A percentile compares a stretch with the other conserved stretches of the same genome.
Evolutionary conservation across 176 grass and related monocot genomes (phyloP).

Genomic region (Lolium rigidum): DNA sequence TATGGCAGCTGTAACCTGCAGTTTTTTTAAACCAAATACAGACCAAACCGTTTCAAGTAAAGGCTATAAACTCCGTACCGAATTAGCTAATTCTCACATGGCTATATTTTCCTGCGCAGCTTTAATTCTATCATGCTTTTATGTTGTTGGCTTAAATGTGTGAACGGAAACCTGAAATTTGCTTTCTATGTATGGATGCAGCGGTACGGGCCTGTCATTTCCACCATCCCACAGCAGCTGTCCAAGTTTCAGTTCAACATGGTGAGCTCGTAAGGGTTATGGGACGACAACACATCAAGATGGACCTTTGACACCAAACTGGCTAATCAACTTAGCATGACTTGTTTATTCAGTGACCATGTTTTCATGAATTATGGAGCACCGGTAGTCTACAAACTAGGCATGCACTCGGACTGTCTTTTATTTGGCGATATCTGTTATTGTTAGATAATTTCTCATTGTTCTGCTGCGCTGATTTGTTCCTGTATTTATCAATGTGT

Average conservation of each 20-base stretch:
- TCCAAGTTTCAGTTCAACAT: conserved; percentile 99
- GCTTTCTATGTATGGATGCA: conserved; percentile 47
- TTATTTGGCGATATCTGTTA: conserved; percentile 25
- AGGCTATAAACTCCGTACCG: too few relatives aligned
- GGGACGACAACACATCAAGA: not conserved
- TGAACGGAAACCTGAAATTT: not conserved
- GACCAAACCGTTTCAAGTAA: too few relatives aligned
- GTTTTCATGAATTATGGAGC: conserved; percentile 28
- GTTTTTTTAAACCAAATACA: not conserved
- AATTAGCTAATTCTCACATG: not conserved
- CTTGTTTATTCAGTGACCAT: conserved; percentile 26
- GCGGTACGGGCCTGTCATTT: conserved; percentile 98
- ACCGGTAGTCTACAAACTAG: conserved; percentile 21
- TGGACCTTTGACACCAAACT: not conserved
- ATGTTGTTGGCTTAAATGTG: not conserved
- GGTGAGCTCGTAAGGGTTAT: conserved; percentile 68
- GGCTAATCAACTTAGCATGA: conserved; percentile 35
- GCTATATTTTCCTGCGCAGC: not conserved
- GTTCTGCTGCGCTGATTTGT: too few relatives aligned
- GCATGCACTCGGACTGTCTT: conserved; percentile 21
- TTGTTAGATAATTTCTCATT: too few relatives aligned
- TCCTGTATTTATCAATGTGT: too few relatives aligned
- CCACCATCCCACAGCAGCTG: conserved; percentile 96
- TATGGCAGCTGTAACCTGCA: conserved; percentile 3
- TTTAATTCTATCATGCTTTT: not conserved